These are phyloP conservation scores for Calonectria pauciramosa DNA, from an alignment of 2,329 filamentous ascomycete genomes.

Conservation along the genomic window DNA sequence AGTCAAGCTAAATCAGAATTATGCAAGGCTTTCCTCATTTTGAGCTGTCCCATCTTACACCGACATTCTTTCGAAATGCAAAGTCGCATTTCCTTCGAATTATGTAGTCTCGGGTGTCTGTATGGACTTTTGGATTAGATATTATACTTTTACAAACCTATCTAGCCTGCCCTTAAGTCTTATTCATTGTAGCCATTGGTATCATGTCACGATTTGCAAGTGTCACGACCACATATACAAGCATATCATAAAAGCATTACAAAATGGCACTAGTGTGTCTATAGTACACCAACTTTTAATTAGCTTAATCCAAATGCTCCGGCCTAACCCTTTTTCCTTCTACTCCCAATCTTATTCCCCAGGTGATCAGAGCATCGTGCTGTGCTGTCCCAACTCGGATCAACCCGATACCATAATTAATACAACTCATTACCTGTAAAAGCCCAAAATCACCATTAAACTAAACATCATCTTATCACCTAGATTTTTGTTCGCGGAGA, in stretches of 20 bases:
- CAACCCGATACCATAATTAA: background rate
- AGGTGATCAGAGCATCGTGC: background rate
- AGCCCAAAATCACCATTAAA: background rate
- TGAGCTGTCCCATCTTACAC: background rate
- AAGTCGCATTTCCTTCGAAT: background rate
- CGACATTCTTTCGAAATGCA: background rate
- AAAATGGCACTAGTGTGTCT: no score
- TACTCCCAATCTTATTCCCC: background rate
- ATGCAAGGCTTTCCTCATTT: background rate
- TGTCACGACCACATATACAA: background rate
- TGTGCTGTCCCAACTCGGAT: background rate
- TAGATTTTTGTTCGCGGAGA: constrained; percentile 36
- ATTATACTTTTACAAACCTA: no score
- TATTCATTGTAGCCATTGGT: no score
- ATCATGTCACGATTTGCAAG: background rate
- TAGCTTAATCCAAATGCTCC: background rate
- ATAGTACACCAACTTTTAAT: no score
- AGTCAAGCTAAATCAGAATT: background rate
- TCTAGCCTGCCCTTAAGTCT: no score
- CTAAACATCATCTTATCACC: background rate
- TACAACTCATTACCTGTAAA: background rate
- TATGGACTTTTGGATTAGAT: no score
- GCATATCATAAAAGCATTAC: background rate
- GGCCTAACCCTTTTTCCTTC: background rate
- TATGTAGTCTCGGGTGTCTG: background rate